Base-by-base conservation (phyloP, 139 green algal species). In the Eudorina sp. region DNA sequence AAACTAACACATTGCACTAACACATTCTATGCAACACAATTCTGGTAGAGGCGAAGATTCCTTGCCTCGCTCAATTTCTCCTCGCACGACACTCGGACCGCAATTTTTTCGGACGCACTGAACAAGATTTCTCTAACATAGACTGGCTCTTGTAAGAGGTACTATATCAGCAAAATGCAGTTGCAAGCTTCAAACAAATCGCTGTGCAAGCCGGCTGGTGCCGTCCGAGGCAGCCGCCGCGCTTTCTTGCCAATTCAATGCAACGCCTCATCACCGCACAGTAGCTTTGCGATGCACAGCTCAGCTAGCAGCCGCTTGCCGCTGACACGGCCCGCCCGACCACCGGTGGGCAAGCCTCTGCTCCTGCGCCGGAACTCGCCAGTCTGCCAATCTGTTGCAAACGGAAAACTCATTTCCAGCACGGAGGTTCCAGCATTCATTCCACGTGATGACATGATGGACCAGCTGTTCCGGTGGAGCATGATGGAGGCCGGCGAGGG, bases 351-450 rank as follows among this genome's bases (percentile, higher is more conserved):
- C 34, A 43, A 38, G 55, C 77, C 36, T 5, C 27, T 45, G 53
- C 34, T 36, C 27, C 36, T 55, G 34, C 77, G 21, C 4, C 53
- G 77, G 5, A 21, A 72, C 19, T 23, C 58, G 27, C 58, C 58
- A 1, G 29, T 75, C n/a, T 85, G 79, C 79, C 41, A 34, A 0
- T 41, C 81, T 25, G 81, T 87, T 27, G 45, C 45, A 9, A 68
- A 51, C 64, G 93, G 88, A 58, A 92, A 92, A 72, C 85, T 97
- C 14, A 97, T 98, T 53, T 93, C 89, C 34, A 95, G 92, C 72
- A 94, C 94, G 6, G 95, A 97, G 53, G 95, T 98, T 16, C 94
- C 96, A 14, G 94, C 96, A 1, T 98, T 98, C 92, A 98, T 98
- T 58, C 92, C 92, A 4, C 90, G 96, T 23, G 84, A 94, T 40